These are phyloP conservation scores for Fagopyrum esculentum DNA, from an alignment of 148 eudicot species.

Conservation along the genomic window DNA sequence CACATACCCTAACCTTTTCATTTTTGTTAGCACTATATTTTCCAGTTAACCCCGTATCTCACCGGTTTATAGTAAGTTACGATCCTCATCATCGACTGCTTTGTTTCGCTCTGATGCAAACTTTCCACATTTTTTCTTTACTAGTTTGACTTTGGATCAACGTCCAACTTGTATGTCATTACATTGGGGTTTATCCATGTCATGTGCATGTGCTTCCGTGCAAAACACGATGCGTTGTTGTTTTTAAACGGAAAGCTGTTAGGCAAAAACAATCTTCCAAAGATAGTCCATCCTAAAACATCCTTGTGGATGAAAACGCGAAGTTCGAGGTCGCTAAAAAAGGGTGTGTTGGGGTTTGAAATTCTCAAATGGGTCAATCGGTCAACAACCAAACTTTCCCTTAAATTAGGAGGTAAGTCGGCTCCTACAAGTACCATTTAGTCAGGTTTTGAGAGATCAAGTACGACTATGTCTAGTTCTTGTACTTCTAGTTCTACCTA, in stretches of 20 bases:
- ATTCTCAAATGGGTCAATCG: no score
- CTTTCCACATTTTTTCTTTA: background rate
- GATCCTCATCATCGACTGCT: background rate
- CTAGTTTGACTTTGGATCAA: background rate
- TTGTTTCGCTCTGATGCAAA: background rate
- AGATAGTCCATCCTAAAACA: no score
- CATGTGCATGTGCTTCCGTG: background rate
- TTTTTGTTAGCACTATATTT: background rate
- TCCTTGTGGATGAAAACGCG: no score
- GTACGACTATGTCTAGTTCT: background rate
- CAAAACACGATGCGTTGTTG: background rate
- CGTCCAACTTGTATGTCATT: no score
- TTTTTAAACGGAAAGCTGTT: no score
- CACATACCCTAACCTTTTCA: background rate
- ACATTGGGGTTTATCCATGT: background rate
- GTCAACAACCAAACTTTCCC: no score
- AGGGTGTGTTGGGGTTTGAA: background rate
- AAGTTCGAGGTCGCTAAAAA: no score
- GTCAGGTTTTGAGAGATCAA: no score
- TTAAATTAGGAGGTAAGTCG: no score
- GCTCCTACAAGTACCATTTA: no score
- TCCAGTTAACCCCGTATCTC: background rate
- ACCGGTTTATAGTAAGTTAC: background rate
- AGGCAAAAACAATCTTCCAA: no score
- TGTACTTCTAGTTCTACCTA: background rate